phyloP scores from a whole-genome alignment of 805 yeast genomes.

The Dipodascopsis tothii region DNA sequence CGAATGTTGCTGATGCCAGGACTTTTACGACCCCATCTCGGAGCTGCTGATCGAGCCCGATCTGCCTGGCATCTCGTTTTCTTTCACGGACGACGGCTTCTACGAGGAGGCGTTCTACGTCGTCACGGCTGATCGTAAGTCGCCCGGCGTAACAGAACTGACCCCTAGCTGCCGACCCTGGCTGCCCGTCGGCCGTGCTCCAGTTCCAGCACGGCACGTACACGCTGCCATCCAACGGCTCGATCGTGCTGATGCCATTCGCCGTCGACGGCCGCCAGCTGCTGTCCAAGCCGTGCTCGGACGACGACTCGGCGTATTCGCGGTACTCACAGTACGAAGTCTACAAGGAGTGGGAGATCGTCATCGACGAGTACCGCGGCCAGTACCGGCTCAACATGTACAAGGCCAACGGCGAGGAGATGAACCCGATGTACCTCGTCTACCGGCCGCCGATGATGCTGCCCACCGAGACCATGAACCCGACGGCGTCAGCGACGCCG shows the following conservation, averaged over 20 bases:
- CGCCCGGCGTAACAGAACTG: slow-evolving; percentile 2
- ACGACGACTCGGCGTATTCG: slow-evolving; percentile 38
- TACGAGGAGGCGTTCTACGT: slow-evolving; percentile 87
- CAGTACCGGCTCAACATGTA: slow-evolving; percentile 65
- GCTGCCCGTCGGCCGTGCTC: slow-evolving; percentile 75
- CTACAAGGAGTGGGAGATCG: slow-evolving; percentile 35
- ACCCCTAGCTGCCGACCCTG: slow-evolving; percentile 46
- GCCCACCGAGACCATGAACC: slow-evolving; percentile 86
- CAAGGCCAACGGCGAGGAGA: slow-evolving; percentile 62
- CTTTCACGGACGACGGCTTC: slow-evolving; percentile 86
- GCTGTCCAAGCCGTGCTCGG: slow-evolving; percentile 78
- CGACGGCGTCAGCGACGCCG: slow-evolving; percentile 44
- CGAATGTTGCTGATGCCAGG: slow-evolving; percentile 21
- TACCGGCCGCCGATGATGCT: slow-evolving; percentile 94
- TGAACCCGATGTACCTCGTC: slow-evolving; percentile 85
- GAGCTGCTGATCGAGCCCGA: slow-evolving; percentile 93
- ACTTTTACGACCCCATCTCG: slow-evolving; percentile 89
- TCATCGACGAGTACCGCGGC: slow-evolving; percentile 75
- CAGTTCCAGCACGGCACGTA: slow-evolving; percentile 88
- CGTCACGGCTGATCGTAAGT: slow-evolving; percentile 54
- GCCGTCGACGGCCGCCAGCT: slow-evolving; percentile 89
- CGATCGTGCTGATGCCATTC: slow-evolving; percentile 63
- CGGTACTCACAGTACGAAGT: slow-evolving; percentile 59
- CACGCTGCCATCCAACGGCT: slow-evolving; percentile 53
- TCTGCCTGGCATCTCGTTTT: slow-evolving; percentile 85